Conservation (phyloP, 108 stramenopile genomes). For the Skeletonema marinoi region DNA sequence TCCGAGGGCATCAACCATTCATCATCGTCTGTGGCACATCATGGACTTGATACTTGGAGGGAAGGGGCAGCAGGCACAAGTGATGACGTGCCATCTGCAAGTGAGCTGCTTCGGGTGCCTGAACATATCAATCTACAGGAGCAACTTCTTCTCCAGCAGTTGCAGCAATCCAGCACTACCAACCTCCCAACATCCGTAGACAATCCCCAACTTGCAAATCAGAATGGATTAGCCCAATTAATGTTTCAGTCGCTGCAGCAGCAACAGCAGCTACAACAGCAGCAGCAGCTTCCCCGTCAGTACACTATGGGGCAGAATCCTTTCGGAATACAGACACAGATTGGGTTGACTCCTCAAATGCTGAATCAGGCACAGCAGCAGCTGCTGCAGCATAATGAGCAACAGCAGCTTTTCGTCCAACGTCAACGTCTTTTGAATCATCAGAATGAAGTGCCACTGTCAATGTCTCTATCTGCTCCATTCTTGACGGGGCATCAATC, state of each 20-base stretch:
- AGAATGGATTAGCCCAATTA: not conserved
- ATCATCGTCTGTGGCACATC: not conserved
- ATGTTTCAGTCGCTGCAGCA: not conserved
- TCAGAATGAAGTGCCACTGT: not conserved
- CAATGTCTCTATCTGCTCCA: too few species aligned
- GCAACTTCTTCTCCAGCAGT: not conserved
- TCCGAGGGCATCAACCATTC: not conserved
- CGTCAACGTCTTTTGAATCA: not conserved
- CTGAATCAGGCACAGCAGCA: not conserved
- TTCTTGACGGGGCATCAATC: too few species aligned
- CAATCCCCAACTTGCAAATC: not conserved
- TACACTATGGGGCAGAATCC: not conserved
- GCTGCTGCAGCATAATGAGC: too few species aligned
- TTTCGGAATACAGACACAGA: not conserved
- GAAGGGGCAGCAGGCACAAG: not conserved
- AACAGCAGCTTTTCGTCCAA: not conserved
- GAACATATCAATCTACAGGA: not conserved
- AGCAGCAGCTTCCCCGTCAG: too few species aligned
- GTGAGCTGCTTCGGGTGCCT: not conserved
- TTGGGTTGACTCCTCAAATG: not conserved
- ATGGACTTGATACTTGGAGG: not conserved
- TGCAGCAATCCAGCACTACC: not conserved
- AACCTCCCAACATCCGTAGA: not conserved
- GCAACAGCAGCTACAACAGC: not conserved
- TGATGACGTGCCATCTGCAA: not conserved